These are phyloP conservation scores for Termitomyces sp. DNA, from an alignment of 768 basidiomycete species.

Conservation along the genomic window DNA sequence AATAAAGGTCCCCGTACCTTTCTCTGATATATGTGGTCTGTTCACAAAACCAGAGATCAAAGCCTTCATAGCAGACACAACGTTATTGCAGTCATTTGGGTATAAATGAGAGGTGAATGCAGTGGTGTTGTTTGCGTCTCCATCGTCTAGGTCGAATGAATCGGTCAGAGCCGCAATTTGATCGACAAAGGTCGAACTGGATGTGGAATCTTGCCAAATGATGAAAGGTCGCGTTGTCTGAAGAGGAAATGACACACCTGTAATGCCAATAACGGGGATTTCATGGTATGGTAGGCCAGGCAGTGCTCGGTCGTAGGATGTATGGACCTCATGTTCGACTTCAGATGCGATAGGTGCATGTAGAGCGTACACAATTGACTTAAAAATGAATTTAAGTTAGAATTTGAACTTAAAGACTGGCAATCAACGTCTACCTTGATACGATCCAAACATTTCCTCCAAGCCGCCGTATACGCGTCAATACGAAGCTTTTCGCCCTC, in stretches of 20 bases:
- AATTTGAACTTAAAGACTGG: background rate
- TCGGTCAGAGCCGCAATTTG: conserved; percentile 37
- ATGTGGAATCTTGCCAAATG: conserved; percentile 33
- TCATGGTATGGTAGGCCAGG: conserved; percentile 59
- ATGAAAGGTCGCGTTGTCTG: background rate
- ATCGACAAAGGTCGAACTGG: conserved; percentile 44
- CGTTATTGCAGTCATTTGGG: conserved; percentile 53
- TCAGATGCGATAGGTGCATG: conserved; percentile 45
- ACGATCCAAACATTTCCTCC: conserved; percentile 55
- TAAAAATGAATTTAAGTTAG: background rate
- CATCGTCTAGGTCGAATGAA: conserved; percentile 12
- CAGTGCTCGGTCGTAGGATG: conserved; percentile 41
- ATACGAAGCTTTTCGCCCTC: conserved; percentile 33
- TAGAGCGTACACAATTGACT: conserved; percentile 39
- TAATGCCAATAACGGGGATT: conserved; percentile 55
- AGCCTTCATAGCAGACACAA: conserved; percentile 49
- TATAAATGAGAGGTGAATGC: conserved; percentile 46
- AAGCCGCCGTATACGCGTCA: conserved; percentile 51
- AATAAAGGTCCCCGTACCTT: conserved; percentile 15
- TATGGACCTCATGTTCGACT: conserved; percentile 39
- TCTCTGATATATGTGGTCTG: conserved; percentile 21
- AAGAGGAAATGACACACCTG: conserved; percentile 34
- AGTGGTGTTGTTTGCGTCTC: conserved; percentile 9
- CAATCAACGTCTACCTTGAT: conserved; percentile 42
- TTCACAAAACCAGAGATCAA: conserved; percentile 54